Conservation (phyloP, 352 stramenopile genomes). For the Pythium sp. region DNA sequence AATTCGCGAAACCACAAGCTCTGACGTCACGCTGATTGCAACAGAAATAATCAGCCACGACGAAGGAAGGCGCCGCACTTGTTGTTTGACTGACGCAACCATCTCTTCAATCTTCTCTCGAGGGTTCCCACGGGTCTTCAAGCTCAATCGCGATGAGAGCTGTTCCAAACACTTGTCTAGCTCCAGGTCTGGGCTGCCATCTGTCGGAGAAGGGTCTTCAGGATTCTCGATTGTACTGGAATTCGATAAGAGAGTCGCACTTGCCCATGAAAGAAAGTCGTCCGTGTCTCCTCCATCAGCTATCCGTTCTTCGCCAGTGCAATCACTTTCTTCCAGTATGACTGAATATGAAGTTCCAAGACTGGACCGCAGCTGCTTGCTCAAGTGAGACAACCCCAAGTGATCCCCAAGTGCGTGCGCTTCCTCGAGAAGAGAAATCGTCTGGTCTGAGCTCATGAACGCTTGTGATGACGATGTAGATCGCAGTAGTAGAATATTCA, state of each 20-base stretch:
- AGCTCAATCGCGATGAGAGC: slow-evolving; percentile 5
- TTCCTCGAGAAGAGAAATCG: slow-evolving; percentile 38
- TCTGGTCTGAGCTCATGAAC: slow-evolving; percentile 36
- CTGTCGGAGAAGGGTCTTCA: slow-evolving; percentile 14
- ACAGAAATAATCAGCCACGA: slow-evolving; percentile 47
- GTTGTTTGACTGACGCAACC: slow-evolving; percentile 15
- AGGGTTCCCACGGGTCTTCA: not conserved
- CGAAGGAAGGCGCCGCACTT: slow-evolving; percentile 32
- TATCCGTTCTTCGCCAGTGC: not conserved
- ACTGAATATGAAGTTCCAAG: slow-evolving; percentile 51
- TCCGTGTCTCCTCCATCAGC: slow-evolving; percentile 2
- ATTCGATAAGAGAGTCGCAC: slow-evolving; percentile 37
- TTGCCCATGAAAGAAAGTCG: slow-evolving; percentile 38
- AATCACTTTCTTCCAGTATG: slow-evolving; percentile 23
- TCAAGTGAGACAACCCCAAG: slow-evolving; percentile 45
- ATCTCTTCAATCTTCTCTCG: slow-evolving; percentile 22
- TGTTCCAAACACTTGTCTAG: slow-evolving; percentile 16
- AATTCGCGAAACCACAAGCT: slow-evolving; percentile 48
- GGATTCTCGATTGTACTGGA: slow-evolving; percentile 20
- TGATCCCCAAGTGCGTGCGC: slow-evolving; percentile 36
- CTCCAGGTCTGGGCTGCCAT: slow-evolving; percentile 16
- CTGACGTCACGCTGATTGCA: slow-evolving; percentile 33
- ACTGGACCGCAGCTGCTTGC: slow-evolving; percentile 36
- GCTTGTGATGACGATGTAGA: slow-evolving; percentile 27
- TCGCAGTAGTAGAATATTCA: slow-evolving; percentile 39